A percentile compares a stretch with the other conserved stretches of the same genome.
Conservation (phyloP, 164 flowering plant genomes). For the Protea cynaroides region DNA sequence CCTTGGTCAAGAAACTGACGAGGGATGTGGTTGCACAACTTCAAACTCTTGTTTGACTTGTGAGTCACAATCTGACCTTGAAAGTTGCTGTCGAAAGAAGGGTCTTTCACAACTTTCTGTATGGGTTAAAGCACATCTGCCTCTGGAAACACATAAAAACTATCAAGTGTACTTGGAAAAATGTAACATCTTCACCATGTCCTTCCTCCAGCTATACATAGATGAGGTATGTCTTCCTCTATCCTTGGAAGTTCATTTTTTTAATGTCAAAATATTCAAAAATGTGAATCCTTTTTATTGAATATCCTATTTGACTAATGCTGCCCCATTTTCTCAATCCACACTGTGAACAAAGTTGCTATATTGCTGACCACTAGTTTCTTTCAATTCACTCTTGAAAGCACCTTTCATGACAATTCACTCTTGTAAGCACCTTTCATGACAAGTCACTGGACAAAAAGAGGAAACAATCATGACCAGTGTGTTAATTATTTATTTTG, state of each 20-base stretch:
- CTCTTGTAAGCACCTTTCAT: too few species aligned
- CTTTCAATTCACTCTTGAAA: too few species aligned
- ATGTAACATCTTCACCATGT: constrained; percentile 40
- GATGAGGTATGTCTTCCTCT: constrained; percentile 53
- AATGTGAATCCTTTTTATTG: too few species aligned
- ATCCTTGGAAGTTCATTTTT: background rate
- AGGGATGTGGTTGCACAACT: constrained; percentile 27
- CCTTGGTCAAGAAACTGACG: constrained; percentile 17
- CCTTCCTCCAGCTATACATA: constrained; percentile 60
- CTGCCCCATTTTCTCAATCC: too few species aligned
- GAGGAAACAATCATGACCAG: background rate
- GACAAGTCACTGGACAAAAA: too few species aligned
- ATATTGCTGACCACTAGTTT: too few species aligned
- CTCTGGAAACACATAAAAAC: constrained; percentile 23
- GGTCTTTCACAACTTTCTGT: constrained; percentile 48
- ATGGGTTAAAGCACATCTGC: constrained; percentile 62
- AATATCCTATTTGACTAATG: too few species aligned
- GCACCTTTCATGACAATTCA: too few species aligned
- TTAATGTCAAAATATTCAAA: background rate
- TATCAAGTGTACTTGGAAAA: constrained; percentile 24
- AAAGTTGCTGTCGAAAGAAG: constrained; percentile 27
- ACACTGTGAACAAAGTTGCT: too few species aligned
- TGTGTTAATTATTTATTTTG: too few species aligned
- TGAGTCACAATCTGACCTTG: constrained; percentile 12
- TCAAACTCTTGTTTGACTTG: constrained; percentile 8